Evolutionary conservation across 352 stramenopile species (phyloP).

Genomic region (Pythium angustatum): DNA sequence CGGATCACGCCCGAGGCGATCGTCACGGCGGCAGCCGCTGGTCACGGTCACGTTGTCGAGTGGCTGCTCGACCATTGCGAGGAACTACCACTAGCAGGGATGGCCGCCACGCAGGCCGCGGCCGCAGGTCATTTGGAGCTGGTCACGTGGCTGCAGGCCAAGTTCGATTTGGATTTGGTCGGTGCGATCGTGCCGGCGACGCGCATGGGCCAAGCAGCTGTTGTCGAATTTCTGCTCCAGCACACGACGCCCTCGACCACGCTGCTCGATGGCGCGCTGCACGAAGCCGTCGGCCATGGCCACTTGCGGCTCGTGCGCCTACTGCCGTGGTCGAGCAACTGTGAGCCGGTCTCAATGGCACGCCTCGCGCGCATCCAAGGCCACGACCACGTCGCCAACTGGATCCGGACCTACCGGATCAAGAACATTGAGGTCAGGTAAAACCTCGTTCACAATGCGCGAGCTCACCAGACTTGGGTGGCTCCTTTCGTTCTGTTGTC

Average conservation of each 20-base stretch:
- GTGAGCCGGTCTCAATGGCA: background rate
- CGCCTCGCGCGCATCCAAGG: background rate
- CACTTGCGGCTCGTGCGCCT: background rate
- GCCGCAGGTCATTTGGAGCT: background rate
- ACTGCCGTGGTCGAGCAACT: background rate
- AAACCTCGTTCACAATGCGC: too few species aligned
- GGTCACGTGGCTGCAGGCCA: slow-evolving; percentile 5
- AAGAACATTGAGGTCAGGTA: too few species aligned
- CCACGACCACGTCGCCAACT: background rate
- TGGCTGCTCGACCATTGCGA: background rate
- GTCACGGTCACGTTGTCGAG: background rate
- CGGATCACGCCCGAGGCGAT: background rate
- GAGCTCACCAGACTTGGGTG: too few species aligned
- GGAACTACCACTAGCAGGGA: too few species aligned
- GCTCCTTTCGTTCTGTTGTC: too few species aligned
- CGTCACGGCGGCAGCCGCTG: background rate
- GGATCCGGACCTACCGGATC: background rate
- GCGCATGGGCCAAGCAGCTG: background rate
- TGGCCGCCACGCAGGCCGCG: background rate
- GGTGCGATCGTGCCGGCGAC: background rate
- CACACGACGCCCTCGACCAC: too few species aligned
- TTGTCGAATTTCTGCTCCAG: background rate
- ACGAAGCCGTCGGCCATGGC: too few species aligned
- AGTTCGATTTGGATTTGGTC: background rate
- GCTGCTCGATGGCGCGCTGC: too few species aligned